Percentiles rank a stretch among this genome's conserved stretches.
phyloP scores from a whole-genome alignment of 75 land plant species.

The Selaginella tamariscina region DNA sequence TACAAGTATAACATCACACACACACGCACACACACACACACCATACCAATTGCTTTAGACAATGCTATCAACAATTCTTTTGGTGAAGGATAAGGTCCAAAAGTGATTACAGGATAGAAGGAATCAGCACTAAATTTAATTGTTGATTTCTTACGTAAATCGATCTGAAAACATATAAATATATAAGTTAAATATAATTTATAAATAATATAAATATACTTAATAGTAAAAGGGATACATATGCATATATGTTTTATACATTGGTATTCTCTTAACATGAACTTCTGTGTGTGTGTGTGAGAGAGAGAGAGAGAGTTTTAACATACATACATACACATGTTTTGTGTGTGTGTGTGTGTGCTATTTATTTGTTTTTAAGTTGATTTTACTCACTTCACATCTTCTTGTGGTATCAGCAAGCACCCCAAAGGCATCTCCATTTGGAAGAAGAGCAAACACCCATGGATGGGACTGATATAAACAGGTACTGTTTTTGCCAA shows the following conservation, averaged over 20 bases:
- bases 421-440: constrained; percentile 68
- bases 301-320: no score
- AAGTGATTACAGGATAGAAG: constrained; percentile 64
- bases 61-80: constrained; percentile 47
- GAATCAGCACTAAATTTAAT: constrained; percentile 43
- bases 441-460: constrained; percentile 73
- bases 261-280: no score
- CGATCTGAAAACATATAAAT: constrained; percentile 35
- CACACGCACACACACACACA: neutral
- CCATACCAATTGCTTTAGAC: constrained; percentile 66
- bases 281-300: no score
- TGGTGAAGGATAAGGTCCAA: constrained; percentile 79
- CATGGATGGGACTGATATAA: constrained; percentile 96
- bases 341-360: no score
- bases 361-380: no score
- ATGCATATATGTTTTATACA: no score
- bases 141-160: constrained; percentile 43
- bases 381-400: constrained; percentile 50
- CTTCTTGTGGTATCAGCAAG: constrained; percentile 87
- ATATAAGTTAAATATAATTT: no score
- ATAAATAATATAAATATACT: no score
- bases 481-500: constrained; percentile 66
- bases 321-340: no score
- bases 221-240: no score
- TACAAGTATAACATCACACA: neutral